phyloP scores from a whole-genome alignment of 1,284 basidiomycete genomes.

The Rhodotorula sp. region DNA sequence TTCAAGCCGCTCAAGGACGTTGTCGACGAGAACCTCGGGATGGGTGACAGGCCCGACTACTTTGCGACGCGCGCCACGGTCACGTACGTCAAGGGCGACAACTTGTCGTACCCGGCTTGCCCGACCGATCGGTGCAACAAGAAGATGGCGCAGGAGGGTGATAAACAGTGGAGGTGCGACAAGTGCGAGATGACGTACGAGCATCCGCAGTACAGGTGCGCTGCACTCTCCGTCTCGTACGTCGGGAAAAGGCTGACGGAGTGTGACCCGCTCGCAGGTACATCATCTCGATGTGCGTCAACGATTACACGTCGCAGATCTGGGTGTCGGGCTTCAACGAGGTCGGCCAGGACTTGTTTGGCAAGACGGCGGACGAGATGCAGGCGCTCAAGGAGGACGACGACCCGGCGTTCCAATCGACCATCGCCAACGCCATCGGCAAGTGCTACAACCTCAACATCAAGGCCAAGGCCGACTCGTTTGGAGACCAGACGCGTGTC shows the following conservation, averaged over 20 bases:
- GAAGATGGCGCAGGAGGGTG: slow-evolving; percentile 73
- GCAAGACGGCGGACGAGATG: slow-evolving; percentile 76
- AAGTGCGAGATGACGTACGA: slow-evolving; percentile 79
- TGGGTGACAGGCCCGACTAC: slow-evolving; percentile 71
- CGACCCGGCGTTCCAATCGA: slow-evolving; percentile 62
- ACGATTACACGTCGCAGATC: slow-evolving; percentile 81
- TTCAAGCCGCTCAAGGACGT: slow-evolving; percentile 76
- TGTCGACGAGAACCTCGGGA: slow-evolving; percentile 66
- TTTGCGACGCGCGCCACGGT: slow-evolving; percentile 82
- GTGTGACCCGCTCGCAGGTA: slow-evolving; percentile 61
- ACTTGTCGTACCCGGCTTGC: slow-evolving; percentile 87
- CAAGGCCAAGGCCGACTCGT: slow-evolving; percentile 82
- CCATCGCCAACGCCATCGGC: slow-evolving; percentile 67
- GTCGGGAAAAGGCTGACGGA: no score
- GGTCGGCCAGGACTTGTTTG: slow-evolving; percentile 73
- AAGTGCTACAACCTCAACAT: slow-evolving; percentile 79
- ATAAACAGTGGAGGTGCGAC: slow-evolving; percentile 79
- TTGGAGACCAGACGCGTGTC: slow-evolving; percentile 67
- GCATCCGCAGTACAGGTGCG: slow-evolving; percentile 77
- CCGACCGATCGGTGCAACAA: slow-evolving; percentile 80
- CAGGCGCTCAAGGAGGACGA: slow-evolving; percentile 68
- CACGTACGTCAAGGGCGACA: slow-evolving; percentile 84
- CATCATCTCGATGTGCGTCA: slow-evolving; percentile 81
- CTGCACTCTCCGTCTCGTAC: slow-evolving; percentile 14
- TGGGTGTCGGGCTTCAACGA: slow-evolving; percentile 99